Conservation (phyloP, 805 yeast species). For the Lipomyces starkeyi region DNA sequence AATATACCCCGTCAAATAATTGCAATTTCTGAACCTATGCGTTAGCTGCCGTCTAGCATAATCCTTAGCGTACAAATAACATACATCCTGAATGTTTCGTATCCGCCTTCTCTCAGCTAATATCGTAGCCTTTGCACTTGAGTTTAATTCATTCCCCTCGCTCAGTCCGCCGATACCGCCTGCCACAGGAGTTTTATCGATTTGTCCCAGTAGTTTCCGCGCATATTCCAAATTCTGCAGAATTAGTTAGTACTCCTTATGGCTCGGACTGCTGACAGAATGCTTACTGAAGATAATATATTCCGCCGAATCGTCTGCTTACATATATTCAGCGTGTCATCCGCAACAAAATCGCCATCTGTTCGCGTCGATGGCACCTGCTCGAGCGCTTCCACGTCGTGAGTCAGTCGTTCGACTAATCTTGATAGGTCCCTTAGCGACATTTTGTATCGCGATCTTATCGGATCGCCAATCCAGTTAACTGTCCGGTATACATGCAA, state of each 20-base stretch:
- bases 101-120: conserved; percentile 31
- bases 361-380: not conserved
- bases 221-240: conserved; percentile 33
- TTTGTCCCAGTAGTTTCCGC: conserved; percentile 24
- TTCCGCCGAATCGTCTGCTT: conserved; percentile 26
- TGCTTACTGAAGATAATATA: conserved; percentile 23
- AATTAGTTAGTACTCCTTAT: not conserved
- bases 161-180: not conserved
- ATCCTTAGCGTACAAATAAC: not conserved
- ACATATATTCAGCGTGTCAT: conserved; percentile 17
- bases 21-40: conserved; percentile 23
- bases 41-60: not conserved
- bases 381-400: conserved; percentile 12
- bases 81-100: conserved; percentile 33
- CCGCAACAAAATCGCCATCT: not conserved
- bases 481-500: not conserved
- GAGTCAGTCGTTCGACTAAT: conserved; percentile 15
- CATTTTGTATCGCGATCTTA: conserved; percentile 12
- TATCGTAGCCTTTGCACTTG: conserved; percentile 15
- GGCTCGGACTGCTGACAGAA: not conserved
- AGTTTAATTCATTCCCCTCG: conserved; percentile 9
- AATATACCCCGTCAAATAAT: conserved; percentile 22
- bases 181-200: conserved; percentile 20
- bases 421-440: conserved; percentile 21
- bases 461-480: not conserved